Conservation (phyloP, 1,139 yeast genomes). For the Blastobotrys persicus region DNA sequence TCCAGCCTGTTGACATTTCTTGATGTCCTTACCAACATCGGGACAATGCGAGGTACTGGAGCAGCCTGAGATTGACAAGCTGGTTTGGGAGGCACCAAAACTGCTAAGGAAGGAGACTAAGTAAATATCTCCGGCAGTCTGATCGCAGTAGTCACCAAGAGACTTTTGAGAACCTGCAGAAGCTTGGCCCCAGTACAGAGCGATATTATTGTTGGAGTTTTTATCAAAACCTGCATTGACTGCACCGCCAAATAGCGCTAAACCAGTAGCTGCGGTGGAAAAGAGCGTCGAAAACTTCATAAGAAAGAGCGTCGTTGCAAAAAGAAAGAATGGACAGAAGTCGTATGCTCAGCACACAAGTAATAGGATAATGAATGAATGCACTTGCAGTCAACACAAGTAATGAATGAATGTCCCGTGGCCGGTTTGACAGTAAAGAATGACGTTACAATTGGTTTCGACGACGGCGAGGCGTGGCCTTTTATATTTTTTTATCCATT, state of each 20-base stretch:
- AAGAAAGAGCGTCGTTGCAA: not conserved
- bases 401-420: not conserved
- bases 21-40: slow-evolving; percentile 57
- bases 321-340: slow-evolving; percentile 2
- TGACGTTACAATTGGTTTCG: not conserved
- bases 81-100: slow-evolving; percentile 45
- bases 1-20: slow-evolving; percentile 69
- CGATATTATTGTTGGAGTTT: slow-evolving; percentile 45
- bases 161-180: slow-evolving; percentile 62
- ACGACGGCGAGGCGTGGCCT: not conserved
- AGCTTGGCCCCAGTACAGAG: slow-evolving; percentile 89
- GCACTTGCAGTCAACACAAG: not conserved
- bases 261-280: slow-evolving; percentile 15
- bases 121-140: slow-evolving; percentile 68
- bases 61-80: slow-evolving; percentile 67
- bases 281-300: slow-evolving; percentile 10
- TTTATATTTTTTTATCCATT: no score
- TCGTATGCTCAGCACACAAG: slow-evolving; percentile 8
- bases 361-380: not conserved
- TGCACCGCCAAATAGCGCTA: slow-evolving; percentile 15
- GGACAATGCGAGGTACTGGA: slow-evolving; percentile 37
- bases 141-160: slow-evolving; percentile 65
- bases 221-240: slow-evolving; percentile 20
- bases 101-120: slow-evolving; percentile 65
- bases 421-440: not conserved